Conservation (phyloP, 1,284 basidiomycete genomes). For the Ustanciosporium gigantosporum region DNA sequence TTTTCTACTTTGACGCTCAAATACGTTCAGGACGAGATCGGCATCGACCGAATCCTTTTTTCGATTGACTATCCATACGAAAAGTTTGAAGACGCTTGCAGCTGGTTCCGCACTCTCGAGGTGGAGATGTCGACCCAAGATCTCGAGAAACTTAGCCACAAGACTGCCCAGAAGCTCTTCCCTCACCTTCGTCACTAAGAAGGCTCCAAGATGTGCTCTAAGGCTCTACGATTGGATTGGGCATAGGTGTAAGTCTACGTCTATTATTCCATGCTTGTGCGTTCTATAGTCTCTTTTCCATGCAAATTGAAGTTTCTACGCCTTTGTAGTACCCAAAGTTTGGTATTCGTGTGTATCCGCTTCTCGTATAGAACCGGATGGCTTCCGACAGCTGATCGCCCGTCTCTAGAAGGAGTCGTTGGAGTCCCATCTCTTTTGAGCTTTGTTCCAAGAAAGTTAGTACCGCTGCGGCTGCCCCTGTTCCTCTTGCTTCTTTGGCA, state of each 20-base stretch:
- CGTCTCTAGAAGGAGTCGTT: slow-evolving; percentile 17
- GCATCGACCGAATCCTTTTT: slow-evolving; percentile 59
- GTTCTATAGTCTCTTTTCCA: slow-evolving; percentile 24
- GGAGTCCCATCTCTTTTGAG: slow-evolving; percentile 5
- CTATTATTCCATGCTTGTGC: too few species aligned
- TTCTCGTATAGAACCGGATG: slow-evolving; percentile 25
- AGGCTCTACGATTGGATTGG: too few species aligned
- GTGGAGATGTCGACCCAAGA: slow-evolving; percentile 23
- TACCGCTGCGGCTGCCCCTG: slow-evolving; percentile 17
- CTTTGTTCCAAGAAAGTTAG: slow-evolving; percentile 17
- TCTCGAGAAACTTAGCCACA: slow-evolving; percentile 36
- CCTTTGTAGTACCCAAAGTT: slow-evolving; percentile 32
- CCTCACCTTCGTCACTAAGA: slow-evolving; percentile 17
- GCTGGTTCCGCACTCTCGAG: slow-evolving; percentile 51
- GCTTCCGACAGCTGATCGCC: slow-evolving; percentile 21
- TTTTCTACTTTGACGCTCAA: slow-evolving; percentile 48
- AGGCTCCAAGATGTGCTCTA: too few species aligned
- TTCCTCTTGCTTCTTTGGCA: slow-evolving; percentile 11
- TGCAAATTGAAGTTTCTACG: slow-evolving; percentile 21
- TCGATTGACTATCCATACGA: slow-evolving; percentile 61
- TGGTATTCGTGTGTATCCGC: slow-evolving; percentile 11
- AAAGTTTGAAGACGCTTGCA: slow-evolving; percentile 57
- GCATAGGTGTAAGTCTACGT: too few species aligned
- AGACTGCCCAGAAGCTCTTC: slow-evolving; percentile 37
- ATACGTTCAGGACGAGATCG: slow-evolving; percentile 47